phyloP scores from a whole-genome alignment of 2,329 filamentous ascomycete genomes.

The Cercospora beticola region DNA sequence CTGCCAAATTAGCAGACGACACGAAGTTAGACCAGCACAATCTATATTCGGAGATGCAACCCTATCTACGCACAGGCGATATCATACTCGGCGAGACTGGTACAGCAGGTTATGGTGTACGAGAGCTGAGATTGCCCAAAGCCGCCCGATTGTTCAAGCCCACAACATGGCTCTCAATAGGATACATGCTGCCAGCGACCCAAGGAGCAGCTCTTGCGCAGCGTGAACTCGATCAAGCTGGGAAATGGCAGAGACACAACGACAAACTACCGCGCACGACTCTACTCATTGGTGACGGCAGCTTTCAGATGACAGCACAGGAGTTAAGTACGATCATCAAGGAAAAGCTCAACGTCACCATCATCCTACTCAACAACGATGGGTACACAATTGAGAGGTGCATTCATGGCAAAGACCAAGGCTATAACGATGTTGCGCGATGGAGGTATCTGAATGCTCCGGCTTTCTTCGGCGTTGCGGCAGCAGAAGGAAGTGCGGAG shows the following conservation, averaged over 20 bases:
- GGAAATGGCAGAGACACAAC: conserved; percentile 16
- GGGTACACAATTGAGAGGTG: conserved; percentile 51
- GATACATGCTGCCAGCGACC: conserved; percentile 62
- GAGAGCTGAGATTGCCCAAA: conserved; percentile 75
- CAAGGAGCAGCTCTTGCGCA: conserved; percentile 75
- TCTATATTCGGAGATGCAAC: conserved; percentile 11
- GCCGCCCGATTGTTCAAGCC: conserved; percentile 75
- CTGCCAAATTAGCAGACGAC: background rate
- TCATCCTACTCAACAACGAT: conserved; percentile 45
- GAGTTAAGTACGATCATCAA: conserved; percentile 64
- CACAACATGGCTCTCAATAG: conserved; percentile 70
- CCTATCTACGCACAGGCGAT: conserved; percentile 52
- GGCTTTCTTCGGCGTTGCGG: conserved; percentile 16
- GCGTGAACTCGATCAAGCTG: conserved; percentile 54
- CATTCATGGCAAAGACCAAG: conserved; percentile 45
- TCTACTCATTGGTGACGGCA: conserved; percentile 44
- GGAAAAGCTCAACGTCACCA: conserved; percentile 42
- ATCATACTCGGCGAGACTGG: conserved; percentile 85
- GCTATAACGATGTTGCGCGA: conserved; percentile 22
- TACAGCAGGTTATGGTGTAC: conserved; percentile 84
- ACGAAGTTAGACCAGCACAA: conserved; percentile 8
- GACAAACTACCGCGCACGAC: conserved; percentile 48
- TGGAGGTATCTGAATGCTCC: conserved; percentile 18
- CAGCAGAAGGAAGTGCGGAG: background rate
- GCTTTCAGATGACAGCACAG: conserved; percentile 56